Evolutionary conservation across 2,329 filamentous ascomycete species (phyloP).

Genomic region (Arthroderma sp.): DNA sequence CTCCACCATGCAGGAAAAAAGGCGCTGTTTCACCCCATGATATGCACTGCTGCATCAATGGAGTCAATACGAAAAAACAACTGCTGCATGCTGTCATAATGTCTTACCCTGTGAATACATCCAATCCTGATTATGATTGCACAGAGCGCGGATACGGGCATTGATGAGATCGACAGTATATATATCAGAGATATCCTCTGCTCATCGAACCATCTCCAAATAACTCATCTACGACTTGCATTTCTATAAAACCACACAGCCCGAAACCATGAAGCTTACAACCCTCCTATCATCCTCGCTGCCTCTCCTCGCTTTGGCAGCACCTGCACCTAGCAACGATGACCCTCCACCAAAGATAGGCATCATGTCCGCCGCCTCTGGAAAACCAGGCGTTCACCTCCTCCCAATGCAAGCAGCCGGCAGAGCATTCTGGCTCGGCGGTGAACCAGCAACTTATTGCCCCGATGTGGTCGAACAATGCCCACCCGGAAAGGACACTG

Average conservation of each 20-base stretch:
- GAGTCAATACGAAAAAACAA: too few species aligned
- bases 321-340: not conserved
- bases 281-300: conserved; percentile 4
- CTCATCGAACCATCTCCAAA: too few species aligned
- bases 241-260: not conserved
- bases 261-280: conserved; percentile 5
- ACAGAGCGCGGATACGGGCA: too few species aligned
- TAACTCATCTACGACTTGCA: not conserved
- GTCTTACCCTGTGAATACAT: too few species aligned
- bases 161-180: too few species aligned
- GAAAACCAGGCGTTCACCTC: conserved; percentile 29
- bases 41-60: too few species aligned
- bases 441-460: conserved; percentile 37
- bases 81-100: too few species aligned
- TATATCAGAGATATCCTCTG: too few species aligned
- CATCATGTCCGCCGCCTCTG: conserved; percentile 15
- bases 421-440: conserved; percentile 38
- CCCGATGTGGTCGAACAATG: conserved; percentile 30
- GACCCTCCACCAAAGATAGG: conserved; percentile 10
- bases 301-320: conserved; percentile 8
- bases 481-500: conserved; percentile 36
- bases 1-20: too few species aligned
- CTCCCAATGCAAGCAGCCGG: conserved; percentile 35
- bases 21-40: too few species aligned
- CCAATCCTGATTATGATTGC: too few species aligned